Evolutionary conservation across 768 basidiomycete species (phyloP).

Genomic region (Infundibulicybe gibba): DNA sequence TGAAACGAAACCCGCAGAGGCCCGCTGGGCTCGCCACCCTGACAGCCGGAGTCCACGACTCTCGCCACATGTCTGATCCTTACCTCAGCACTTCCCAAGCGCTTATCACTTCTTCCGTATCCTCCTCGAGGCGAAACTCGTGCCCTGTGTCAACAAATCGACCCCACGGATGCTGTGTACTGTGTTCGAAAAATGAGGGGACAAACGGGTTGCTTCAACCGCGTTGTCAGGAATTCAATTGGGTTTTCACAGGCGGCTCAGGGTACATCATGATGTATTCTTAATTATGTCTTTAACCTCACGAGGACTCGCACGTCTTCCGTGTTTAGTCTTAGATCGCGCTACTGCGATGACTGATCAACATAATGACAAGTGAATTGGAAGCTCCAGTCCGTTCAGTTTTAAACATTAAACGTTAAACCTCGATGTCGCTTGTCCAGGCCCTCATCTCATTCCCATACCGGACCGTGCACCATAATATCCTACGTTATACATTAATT

Average conservation of each 20-base stretch:
- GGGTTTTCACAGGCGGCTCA: too few relatives aligned
- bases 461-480: constrained; percentile 49
- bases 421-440: constrained; percentile 47
- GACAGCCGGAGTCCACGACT: constrained; percentile 14
- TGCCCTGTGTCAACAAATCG: constrained; percentile 9
- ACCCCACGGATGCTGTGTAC: too few relatives aligned
- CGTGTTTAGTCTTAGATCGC: neutral
- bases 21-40: constrained; percentile 10
- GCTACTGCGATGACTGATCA: neutral
- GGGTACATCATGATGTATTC: neutral
- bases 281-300: neutral
- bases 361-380: neutral
- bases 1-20: constrained; percentile 1
- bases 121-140: constrained; percentile 6
- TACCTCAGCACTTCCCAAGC: constrained; percentile 11
- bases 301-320: neutral
- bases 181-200: too few relatives aligned
- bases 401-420: constrained; percentile 27
- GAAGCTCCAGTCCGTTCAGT: neutral
- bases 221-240: too few relatives aligned
- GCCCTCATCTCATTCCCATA: constrained; percentile 57
- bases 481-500: constrained; percentile 24
- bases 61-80: constrained; percentile 16
- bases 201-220: too few relatives aligned
- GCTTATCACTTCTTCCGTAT: constrained; percentile 7